These are phyloP conservation scores for Musa beccarii DNA, from an alignment of 176 grass and related monocot genomes.

Conservation along the genomic window DNA sequence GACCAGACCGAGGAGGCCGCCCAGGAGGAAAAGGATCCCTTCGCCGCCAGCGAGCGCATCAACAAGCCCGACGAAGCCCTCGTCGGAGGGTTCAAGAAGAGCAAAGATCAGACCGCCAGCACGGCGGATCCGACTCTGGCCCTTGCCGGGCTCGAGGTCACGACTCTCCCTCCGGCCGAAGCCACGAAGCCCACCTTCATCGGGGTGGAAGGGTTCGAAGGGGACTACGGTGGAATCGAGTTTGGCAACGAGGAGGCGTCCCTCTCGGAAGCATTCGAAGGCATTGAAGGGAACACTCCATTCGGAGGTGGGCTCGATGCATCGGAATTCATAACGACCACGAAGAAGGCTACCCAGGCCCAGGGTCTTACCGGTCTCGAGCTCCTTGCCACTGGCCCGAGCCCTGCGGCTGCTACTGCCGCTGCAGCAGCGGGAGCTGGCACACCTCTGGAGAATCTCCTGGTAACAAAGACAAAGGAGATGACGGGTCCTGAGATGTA, in stretches of 20 bases:
- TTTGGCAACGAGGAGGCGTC: constrained; percentile 89
- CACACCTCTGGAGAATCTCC: constrained; percentile 51
- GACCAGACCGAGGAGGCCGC: constrained; percentile 36
- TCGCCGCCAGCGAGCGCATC: constrained; percentile 74
- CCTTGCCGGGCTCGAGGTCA: constrained; percentile 86
- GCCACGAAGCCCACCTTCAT: constrained; percentile 86
- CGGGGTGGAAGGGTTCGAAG: constrained; percentile 88
- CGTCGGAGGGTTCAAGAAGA: constrained; percentile 89
- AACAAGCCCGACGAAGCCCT: constrained; percentile 88
- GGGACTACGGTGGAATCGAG: constrained; percentile 93
- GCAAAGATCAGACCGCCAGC: constrained; percentile 54
- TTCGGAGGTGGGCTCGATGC: constrained; percentile 98
- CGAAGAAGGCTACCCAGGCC: constrained; percentile 56
- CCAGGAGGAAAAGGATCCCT: constrained; percentile 69
- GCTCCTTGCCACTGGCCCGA: constrained; percentile 47
- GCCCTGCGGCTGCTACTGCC: constrained; percentile 24
- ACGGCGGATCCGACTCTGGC: constrained; percentile 66
- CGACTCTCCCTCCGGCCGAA: constrained; percentile 70
- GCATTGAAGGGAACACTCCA: constrained; percentile 57
- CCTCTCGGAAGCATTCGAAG: constrained; percentile 83
- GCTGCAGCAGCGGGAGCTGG: constrained; percentile 27
- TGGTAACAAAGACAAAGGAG: constrained; percentile 59
- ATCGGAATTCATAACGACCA: constrained; percentile 93
- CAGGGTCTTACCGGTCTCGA: constrained; percentile 69
- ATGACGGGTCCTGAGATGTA: constrained; percentile 79